Evolutionary conservation across 2,329 filamentous ascomycete species (phyloP).

Genomic region (Penicillium sp.): DNA sequence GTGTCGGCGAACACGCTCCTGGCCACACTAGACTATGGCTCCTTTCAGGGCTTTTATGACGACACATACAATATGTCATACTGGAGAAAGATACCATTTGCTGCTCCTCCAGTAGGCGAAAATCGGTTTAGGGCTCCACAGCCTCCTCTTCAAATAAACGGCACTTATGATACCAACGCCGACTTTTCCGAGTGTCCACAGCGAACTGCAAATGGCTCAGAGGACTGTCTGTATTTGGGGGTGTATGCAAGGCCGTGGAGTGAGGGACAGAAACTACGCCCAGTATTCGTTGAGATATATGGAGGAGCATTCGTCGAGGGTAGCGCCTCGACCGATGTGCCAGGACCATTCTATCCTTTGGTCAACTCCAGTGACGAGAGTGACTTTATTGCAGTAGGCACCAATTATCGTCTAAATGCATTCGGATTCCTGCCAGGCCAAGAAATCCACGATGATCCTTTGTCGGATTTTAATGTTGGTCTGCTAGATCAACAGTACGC

Average conservation of each 20-base stretch:
- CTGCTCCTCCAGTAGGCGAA: constrained; percentile 53
- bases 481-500: constrained; percentile 19
- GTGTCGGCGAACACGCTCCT: not conserved
- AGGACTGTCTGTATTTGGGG: constrained; percentile 41
- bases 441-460: constrained; percentile 8
- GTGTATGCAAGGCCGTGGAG: constrained; percentile 34
- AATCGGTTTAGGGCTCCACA: constrained; percentile 61
- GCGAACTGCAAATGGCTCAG: constrained; percentile 42
- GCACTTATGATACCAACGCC: constrained; percentile 53
- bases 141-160: constrained; percentile 49
- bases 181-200: constrained; percentile 58
- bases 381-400: constrained; percentile 13
- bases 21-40: not conserved
- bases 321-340: constrained; percentile 53
- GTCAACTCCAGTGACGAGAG: constrained; percentile 1
- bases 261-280: constrained; percentile 37
- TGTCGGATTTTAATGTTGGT: constrained; percentile 12
- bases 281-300: constrained; percentile 61
- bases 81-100: constrained; percentile 60
- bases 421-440: constrained; percentile 21
- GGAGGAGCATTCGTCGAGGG: constrained; percentile 60
- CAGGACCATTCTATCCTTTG: constrained; percentile 26
- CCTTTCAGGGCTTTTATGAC: not conserved
- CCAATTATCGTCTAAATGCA: constrained; percentile 24
- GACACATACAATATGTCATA: constrained; percentile 53